A percentile compares a stretch with the other conserved stretches of the same genome.
These are phyloP conservation scores for Aspergillus sp. DNA, from an alignment of 2,329 filamentous ascomycete species.

Conservation along the genomic window DNA sequence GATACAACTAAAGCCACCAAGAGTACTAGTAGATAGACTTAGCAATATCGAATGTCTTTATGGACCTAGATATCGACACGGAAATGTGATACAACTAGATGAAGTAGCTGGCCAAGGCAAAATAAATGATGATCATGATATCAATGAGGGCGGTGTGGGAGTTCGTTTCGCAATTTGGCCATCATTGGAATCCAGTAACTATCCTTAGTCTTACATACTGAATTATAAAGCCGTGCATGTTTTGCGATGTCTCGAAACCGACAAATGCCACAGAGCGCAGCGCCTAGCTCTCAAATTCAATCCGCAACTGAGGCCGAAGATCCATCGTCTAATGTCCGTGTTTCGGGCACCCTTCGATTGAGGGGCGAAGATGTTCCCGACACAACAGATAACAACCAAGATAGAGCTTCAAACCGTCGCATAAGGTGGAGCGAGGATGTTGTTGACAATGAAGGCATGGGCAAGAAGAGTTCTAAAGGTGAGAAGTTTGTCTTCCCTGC, in stretches of 20 bases:
- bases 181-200: too few species aligned
- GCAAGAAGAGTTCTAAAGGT: slow-evolving; percentile 94
- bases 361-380: slow-evolving; percentile 19
- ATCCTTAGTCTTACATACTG: not conserved
- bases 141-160: too few species aligned
- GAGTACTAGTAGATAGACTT: too few species aligned
- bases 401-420: slow-evolving; percentile 46
- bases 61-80: too few species aligned
- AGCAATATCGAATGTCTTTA: too few species aligned
- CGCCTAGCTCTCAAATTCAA: slow-evolving; percentile 22
- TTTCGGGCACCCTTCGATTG: slow-evolving; percentile 27
- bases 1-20: too few species aligned
- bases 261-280: slow-evolving; percentile 23
- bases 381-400: slow-evolving; percentile 4
- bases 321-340: slow-evolving; percentile 13
- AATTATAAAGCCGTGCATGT: not conserved
- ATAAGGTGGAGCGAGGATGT: slow-evolving; percentile 94
- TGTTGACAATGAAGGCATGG: slow-evolving; percentile 90
- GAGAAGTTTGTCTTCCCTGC: slow-evolving; percentile 13
- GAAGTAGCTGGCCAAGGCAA: too few species aligned
- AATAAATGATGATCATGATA: too few species aligned
- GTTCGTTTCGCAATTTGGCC: too few species aligned
- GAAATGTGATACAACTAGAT: too few species aligned
- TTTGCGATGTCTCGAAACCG: slow-evolving; percentile 35
- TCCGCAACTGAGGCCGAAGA: slow-evolving; percentile 18